phyloP scores from a whole-genome alignment of 176 grass and related monocot genomes.

The Hsuehochloa calcarea region DNA sequence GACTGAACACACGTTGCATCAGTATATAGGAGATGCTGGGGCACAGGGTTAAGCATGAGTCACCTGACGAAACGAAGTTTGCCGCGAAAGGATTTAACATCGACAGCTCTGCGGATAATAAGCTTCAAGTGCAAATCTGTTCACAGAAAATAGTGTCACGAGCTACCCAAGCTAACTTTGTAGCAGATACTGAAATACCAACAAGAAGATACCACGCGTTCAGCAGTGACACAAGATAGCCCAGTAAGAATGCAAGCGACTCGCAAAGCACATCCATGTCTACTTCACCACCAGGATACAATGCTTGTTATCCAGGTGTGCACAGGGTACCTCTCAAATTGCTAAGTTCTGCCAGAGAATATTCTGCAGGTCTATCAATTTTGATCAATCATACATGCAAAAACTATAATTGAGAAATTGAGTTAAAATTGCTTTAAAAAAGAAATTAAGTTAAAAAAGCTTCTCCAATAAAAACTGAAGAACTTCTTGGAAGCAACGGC shows the following conservation, averaged over 20 bases:
- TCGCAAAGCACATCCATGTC: not conserved
- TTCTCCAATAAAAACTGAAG: not conserved
- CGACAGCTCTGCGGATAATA: not conserved
- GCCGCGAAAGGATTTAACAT: not conserved
- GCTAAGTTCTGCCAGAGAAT: not conserved
- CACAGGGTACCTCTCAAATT: not conserved
- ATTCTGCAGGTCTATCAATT: not conserved
- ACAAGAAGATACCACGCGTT: not conserved
- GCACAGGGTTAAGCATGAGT: not conserved
- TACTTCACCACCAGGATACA: not conserved
- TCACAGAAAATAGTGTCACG: not conserved
- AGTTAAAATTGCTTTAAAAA: too few relatives aligned
- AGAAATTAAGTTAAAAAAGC: not conserved
- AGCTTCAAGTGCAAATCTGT: not conserved
- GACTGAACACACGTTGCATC: not conserved
- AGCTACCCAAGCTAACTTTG: not conserved
- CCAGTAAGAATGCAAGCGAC: not conserved
- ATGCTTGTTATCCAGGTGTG: not conserved
- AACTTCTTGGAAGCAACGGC: not conserved
- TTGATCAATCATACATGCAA: slow-evolving; percentile 2
- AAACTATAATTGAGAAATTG: not conserved
- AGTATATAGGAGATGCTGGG: not conserved
- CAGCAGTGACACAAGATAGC: not conserved
- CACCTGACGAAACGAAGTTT: not conserved
- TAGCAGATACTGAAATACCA: not conserved